phyloP scores from a whole-genome alignment of 495 filamentous ascomycete genomes.

The Cudoniella acicularis region DNA sequence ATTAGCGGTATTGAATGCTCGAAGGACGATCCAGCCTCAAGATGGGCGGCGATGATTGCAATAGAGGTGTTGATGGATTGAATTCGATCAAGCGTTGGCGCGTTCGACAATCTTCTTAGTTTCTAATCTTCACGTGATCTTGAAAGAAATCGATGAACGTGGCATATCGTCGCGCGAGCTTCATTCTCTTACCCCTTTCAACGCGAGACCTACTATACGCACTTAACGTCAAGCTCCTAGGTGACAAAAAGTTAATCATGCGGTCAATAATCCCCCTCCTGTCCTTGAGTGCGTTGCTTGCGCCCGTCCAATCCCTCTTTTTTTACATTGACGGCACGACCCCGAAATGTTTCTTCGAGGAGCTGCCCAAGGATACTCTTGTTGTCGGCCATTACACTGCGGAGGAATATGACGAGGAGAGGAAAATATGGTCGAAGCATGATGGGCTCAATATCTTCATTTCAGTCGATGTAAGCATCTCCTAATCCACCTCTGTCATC shows the following conservation, averaged over 20 bases:
- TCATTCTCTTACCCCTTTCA: slow-evolving; percentile 1
- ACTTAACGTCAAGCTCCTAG: slow-evolving; percentile 1
- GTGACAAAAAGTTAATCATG: slow-evolving; percentile 33
- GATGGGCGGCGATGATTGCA: no score
- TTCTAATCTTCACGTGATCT: slow-evolving; percentile 14
- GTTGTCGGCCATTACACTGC: slow-evolving; percentile 90
- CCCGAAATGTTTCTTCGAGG: slow-evolving; percentile 95
- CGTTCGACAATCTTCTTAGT: background rate
- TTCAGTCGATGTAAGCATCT: slow-evolving; percentile 67
- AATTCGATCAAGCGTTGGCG: background rate
- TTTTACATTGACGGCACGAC: slow-evolving; percentile 87
- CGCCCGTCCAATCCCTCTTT: slow-evolving; percentile 77
- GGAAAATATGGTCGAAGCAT: slow-evolving; percentile 62
- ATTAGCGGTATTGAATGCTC: no score
- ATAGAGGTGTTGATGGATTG: background rate
- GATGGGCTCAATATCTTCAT: slow-evolving; percentile 77
- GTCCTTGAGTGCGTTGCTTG: slow-evolving; percentile 41
- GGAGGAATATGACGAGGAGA: slow-evolving; percentile 68
- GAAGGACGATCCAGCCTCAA: background rate
- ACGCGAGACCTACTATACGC: background rate
- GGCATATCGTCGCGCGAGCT: slow-evolving; percentile 15
- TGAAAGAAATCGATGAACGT: slow-evolving; percentile 6
- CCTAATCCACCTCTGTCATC: background rate
- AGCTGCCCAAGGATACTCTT: slow-evolving; percentile 94
- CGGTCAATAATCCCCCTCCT: slow-evolving; percentile 47